A percentile compares a stretch with the other conserved stretches of the same genome.
phyloP scores from a whole-genome alignment of 306 rosid genomes.

The Lathyrus sativus region DNA sequence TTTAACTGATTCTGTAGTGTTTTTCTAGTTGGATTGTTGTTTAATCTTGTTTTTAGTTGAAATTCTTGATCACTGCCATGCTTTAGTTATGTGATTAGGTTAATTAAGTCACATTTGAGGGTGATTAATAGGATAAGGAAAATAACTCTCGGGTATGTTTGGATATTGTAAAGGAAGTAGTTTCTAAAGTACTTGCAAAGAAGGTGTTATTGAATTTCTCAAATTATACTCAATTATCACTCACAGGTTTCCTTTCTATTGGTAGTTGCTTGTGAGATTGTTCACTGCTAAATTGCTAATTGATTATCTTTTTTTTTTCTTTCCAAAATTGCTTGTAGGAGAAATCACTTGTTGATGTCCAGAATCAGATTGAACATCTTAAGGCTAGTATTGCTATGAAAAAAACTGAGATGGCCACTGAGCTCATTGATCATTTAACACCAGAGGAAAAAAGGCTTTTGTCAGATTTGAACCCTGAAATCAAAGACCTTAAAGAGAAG shows the following conservation, averaged over 20 bases:
- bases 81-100: too few relatives aligned
- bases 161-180: slow-evolving; percentile 56
- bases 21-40: too few relatives aligned
- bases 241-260: slow-evolving; percentile 1
- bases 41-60: too few relatives aligned
- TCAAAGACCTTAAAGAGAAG: slow-evolving; percentile 77
- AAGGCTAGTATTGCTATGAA: slow-evolving; percentile 79
- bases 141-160: too few relatives aligned
- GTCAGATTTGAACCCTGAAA: slow-evolving; percentile 88
- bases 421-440: slow-evolving; percentile 89
- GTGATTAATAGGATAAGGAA: too few relatives aligned
- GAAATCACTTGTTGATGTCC: slow-evolving; percentile 83
- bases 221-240: slow-evolving; percentile 5
- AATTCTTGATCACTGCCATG: too few relatives aligned
- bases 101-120: too few relatives aligned
- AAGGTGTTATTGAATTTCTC: slow-evolving; percentile 56
- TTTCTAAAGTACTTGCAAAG: slow-evolving; percentile 70
- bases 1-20: too few relatives aligned
- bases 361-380: slow-evolving; percentile 85
- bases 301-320: slow-evolving; percentile 15
- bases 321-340: slow-evolving; percentile 60
- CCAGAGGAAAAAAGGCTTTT: slow-evolving; percentile 81
- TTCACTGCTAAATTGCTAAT: slow-evolving; percentile 12
- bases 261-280: slow-evolving; percentile 22
- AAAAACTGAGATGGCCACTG: slow-evolving; percentile 91